These are phyloP conservation scores for Cetradonia linearis DNA, from an alignment of 495 filamentous ascomycete species.

Conservation along the genomic window DNA sequence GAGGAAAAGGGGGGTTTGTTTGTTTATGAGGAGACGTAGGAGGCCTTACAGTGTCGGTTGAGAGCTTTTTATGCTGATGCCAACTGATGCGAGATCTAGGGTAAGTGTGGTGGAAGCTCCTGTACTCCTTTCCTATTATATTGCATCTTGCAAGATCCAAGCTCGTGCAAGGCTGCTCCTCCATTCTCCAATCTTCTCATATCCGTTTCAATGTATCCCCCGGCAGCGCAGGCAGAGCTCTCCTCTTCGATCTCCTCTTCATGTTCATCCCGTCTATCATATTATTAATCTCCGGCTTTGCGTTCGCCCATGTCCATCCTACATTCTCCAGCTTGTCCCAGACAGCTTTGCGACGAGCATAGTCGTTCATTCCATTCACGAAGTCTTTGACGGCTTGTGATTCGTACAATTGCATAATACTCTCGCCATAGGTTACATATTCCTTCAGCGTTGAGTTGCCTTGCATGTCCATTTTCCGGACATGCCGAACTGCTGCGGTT, in stretches of 20 bases:
- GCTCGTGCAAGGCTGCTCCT: neutral
- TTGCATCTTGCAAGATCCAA: neutral
- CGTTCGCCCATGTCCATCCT: conserved; percentile 27
- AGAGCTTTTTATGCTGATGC: neutral
- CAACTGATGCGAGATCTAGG: neutral
- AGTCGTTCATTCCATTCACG: conserved; percentile 25
- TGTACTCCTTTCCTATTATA: neutral
- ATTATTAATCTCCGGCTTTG: conserved; percentile 12
- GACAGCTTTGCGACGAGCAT: conserved; percentile 10
- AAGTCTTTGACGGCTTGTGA: conserved; percentile 26
- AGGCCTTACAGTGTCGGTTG: neutral
- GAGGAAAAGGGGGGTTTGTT: conserved; percentile 50
- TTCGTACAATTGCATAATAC: conserved; percentile 15
- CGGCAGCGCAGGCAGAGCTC: neutral
- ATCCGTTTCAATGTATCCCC: neutral
- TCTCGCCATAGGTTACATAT: conserved; percentile 24
- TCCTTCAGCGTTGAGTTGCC: conserved; percentile 16
- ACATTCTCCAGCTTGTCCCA: conserved; percentile 21
- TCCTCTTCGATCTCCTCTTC: conserved; percentile 15
- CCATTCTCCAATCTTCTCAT: neutral
- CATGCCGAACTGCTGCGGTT: neutral
- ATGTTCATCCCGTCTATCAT: conserved; percentile 13
- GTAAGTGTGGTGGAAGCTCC: neutral
- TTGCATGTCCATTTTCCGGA: conserved; percentile 8
- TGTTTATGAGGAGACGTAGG: conserved; percentile 35